Evolutionary conservation across 192 early-diverging fungal genomes (phyloP), one percentile per base, ranked within the genome.

Genomic region (Umbelopsis ramanniana): DNA sequence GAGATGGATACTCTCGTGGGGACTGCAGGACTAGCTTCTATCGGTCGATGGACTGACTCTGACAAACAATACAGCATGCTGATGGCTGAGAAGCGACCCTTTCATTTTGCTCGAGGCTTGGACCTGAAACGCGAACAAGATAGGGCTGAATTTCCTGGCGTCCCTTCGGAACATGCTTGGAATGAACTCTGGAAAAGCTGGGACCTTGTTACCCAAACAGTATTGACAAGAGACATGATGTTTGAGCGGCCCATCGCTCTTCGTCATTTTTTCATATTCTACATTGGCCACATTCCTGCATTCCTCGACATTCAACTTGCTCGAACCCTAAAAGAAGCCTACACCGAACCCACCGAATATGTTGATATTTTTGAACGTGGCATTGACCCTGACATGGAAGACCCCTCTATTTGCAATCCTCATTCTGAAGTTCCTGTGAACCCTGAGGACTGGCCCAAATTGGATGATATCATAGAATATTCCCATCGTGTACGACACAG

Each of bases 341-440:
- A 85, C n/a, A 87, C 91, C 0, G 85, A 89, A 70, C 92, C 93
- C 8, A 63, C 57, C 19, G 52, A 77, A 11, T 97, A 86, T 82
- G 83, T 88, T 10, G 78, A 85, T 33, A 94, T 94, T 76, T 98
- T 98, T 89, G 94, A 98, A 83, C 92, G 96, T 15, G 96, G 96
- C 7, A 96, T 98, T 69, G 95, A 98, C 72, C 95, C 96, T 2
- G 92, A 93, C 69, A 81, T 95, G 68, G 91, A 95, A 17, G 86
- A 92, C 68, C 88, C 88, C 3, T 77, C 86, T 0, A 81, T 85
- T 10, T 93, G 91, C 81, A 89, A 98, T 76, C 76, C 84, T 5
- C 96, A 98, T 74, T 95, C 94, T 0, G 79, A 82, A 24, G 79
- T 89, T 0, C 90, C 91, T 0, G 74, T 72, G 10, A 26, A 79